Base-by-base conservation (phyloP, 2,329 filamentous ascomycete species). In the Aspergillus floridensis region DNA sequence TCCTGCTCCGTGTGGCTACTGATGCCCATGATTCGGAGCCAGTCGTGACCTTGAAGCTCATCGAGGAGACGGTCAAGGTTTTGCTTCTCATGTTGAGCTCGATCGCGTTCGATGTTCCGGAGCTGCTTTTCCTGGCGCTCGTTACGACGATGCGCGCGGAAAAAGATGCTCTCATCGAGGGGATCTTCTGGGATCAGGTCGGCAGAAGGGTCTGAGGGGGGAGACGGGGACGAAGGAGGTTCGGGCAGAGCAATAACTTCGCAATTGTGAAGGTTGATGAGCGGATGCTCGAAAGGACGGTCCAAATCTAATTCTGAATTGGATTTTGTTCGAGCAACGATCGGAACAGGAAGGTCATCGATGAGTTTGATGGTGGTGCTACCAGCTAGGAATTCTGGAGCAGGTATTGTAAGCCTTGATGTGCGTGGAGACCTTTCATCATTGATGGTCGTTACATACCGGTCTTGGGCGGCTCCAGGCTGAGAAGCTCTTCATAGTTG, bases 401-500 rank as follows among this genome's bases (percentile, higher is more conserved):
- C 47, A 31, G 16, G 26, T 24, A 31, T 14, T 6, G 22, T 57
- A 14, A 31, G 26, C 49, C 14, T 19, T 7, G 2, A 11, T 29
- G 12, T 32, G 19, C 19, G 26, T 14, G 32, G 11, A 21, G 5
- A 14, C 35, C 24, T n/a, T 10, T 35, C 21, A n/a, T 24, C 7
- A 26, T 19, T 51, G 53, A 44, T 35, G 4, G 49, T 60, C 38
- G 16, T 16, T 19, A 19, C 38, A 44, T 83, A 93, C 92, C 88
- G 67, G 88, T 82, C 76, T 93, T 88, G 68, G 89, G 89, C 44
- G 88, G 86, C 63, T 91, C 88, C 72, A 96, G 91, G 63, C 91
- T 92, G 77, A 98, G 92, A 66, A 97, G 86, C 73, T 96, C 91
- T 76, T 97, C 93, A 76, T 96, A 98, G 70, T 96, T 93, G 55